These are phyloP conservation scores for Penicillium brasilianum DNA, from an alignment of 2,329 filamentous ascomycete genomes.

Conservation along the genomic window DNA sequence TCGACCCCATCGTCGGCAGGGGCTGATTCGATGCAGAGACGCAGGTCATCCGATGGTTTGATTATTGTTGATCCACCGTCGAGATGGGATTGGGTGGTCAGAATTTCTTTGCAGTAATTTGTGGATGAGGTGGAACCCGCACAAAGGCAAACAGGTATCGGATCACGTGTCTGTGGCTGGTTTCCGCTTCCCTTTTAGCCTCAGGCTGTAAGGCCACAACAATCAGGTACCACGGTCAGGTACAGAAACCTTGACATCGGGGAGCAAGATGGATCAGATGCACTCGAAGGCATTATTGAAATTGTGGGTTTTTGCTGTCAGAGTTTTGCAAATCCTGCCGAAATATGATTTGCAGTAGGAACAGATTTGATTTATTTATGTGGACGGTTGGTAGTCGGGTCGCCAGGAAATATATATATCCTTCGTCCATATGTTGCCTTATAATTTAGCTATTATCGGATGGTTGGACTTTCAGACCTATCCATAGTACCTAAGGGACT, in stretches of 20 bases:
- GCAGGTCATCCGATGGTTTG: conserved; percentile 4
- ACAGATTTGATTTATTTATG: not conserved
- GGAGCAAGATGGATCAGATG: not conserved
- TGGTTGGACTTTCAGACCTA: too few relatives aligned
- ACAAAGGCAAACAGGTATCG: not conserved
- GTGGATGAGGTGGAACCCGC: not conserved
- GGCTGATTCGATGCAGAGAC: conserved; percentile 16
- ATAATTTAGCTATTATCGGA: too few relatives aligned
- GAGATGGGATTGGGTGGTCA: conserved; percentile 12
- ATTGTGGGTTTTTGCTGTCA: not conserved
- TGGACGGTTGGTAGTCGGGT: too few relatives aligned
- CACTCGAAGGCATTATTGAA: not conserved
- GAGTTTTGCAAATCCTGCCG: too few relatives aligned
- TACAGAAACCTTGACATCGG: not conserved
- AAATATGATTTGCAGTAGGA: not conserved
- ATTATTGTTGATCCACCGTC: not conserved
- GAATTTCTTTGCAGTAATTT: not conserved
- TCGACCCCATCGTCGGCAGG: conserved; percentile 22
- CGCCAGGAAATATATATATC: too few relatives aligned
- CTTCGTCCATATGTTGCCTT: too few relatives aligned
- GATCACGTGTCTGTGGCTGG: not conserved
- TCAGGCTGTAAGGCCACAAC: not conserved
- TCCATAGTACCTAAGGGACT: too few relatives aligned
- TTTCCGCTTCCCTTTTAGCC: not conserved
- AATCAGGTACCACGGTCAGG: not conserved